Conservation (phyloP, 2,329 filamentous ascomycete species). For the Scedosporium aurantiacum region DNA sequence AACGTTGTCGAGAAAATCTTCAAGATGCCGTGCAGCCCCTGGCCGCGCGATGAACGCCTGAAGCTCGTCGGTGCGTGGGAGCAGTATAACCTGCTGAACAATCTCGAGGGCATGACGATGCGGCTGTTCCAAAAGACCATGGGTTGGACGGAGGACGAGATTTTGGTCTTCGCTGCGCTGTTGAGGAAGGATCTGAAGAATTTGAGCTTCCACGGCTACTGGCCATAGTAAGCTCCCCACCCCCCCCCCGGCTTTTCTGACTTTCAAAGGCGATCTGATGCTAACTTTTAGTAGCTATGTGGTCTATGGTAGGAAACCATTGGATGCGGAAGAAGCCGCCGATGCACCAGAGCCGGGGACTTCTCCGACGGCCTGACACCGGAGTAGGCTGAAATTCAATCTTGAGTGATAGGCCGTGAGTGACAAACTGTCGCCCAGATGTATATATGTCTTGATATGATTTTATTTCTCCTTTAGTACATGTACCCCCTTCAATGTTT, state of each 20-base stretch:
- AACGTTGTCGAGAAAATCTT: conserved; percentile 14
- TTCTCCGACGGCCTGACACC: no score
- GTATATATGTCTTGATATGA: no score
- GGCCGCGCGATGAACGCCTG: conserved; percentile 31
- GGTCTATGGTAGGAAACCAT: no score
- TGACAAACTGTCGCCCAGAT: no score
- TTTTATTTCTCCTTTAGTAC: no score
- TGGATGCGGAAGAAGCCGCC: no score
- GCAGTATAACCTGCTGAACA: conserved; percentile 22
- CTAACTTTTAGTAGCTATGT: not conserved
- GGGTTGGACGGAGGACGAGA: conserved; percentile 23
- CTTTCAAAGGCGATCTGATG: no score
- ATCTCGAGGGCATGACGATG: conserved; percentile 24
- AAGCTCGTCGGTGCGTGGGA: conserved; percentile 33
- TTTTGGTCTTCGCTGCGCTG: conserved; percentile 21
- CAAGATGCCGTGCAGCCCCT: conserved; percentile 29
- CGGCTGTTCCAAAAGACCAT: conserved; percentile 25
- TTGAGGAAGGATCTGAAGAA: conserved; percentile 24
- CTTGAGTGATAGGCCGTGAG: no score
- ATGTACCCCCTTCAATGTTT: no score
- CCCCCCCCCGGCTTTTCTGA: not conserved
- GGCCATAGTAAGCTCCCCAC: conserved; percentile 23
- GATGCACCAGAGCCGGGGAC: no score
- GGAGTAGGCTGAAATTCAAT: no score
- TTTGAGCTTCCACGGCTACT: conserved; percentile 24